Base-by-base conservation (phyloP, 2,329 filamentous ascomycete species). In the Cladophialophora carrionii region DNA sequence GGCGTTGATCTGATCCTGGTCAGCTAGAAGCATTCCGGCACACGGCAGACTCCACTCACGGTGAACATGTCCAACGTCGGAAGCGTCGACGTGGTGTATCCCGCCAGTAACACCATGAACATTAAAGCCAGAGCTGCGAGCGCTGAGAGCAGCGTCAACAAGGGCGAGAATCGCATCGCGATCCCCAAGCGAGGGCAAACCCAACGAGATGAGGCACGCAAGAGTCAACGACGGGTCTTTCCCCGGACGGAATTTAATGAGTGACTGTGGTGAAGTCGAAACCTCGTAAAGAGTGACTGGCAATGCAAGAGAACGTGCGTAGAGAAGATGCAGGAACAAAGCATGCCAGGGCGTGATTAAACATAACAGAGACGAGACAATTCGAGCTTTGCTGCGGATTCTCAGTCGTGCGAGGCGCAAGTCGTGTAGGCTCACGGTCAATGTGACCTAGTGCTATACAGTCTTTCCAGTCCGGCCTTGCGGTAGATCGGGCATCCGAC, bases 1-100 rank as follows among this genome's bases (percentile, higher is more conserved):
- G 14, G 14, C 14, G 4, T 14, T 41, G 34, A 41, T 41, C 34
- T 41, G 34, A 6, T 6, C 34, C 34, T 4, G 2, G 34, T 41
- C 34, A 41, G 34, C 34, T 5, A 41, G 34, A n/a, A n/a, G n/a
- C 34, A 41, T 41, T 17, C 34, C 8, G 34, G 34, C 34, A n/a
- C 34, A 41, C 34, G 34, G 34, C 12, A 41, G 34, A 41, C 34
- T 17, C 34, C 17, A 56, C 59, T 46, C 12, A 61, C 57, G 4
- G 14, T 61, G 22, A 61, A 61, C 48, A 61, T 43, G 29, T 61
- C 57, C 17, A 61, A 8, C 26, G 32, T 53, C 4, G 43, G 5
- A 10, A 61, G 48, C 10, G 57, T 61, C 24, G 57, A 52, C n/a
- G 57, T 34, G n/a, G 29, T 24, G 57, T 53, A 61, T 9, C 57